Evolutionary conservation across 2,329 filamentous ascomycete genomes (phyloP).

Genomic region (Phyllosticta capitalensis): DNA sequence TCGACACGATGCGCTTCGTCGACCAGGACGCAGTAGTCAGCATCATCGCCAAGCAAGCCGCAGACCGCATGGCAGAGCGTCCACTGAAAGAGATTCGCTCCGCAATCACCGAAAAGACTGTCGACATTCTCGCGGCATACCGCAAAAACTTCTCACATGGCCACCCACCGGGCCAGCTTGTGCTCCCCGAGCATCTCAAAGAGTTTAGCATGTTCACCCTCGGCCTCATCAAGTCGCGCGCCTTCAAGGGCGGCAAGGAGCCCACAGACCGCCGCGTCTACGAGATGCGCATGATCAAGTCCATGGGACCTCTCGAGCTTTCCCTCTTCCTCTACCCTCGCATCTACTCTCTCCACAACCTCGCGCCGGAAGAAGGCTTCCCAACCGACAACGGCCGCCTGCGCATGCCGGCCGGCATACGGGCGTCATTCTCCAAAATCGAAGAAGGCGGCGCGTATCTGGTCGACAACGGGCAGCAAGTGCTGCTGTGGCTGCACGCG

Average conservation of each 20-base stretch:
- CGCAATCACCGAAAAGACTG: slow-evolving; percentile 78
- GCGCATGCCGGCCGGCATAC: slow-evolving; percentile 68
- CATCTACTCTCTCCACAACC: slow-evolving; percentile 84
- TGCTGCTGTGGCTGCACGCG: slow-evolving; percentile 83
- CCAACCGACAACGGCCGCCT: slow-evolving; percentile 86
- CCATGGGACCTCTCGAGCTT: slow-evolving; percentile 77
- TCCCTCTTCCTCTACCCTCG: slow-evolving; percentile 91
- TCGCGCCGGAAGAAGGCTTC: slow-evolving; percentile 81
- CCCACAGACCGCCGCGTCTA: slow-evolving; percentile 83
- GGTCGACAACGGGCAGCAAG: slow-evolving; percentile 88
- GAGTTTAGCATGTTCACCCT: slow-evolving; percentile 97
- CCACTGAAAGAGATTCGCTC: slow-evolving; percentile 77
- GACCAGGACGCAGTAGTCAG: slow-evolving; percentile 90
- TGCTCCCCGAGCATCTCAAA: slow-evolving; percentile 91
- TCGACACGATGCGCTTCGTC: slow-evolving; percentile 81
- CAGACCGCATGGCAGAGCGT: slow-evolving; percentile 69
- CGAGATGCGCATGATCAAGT: slow-evolving; percentile 81
- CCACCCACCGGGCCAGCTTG: slow-evolving; percentile 83
- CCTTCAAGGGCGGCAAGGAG: slow-evolving; percentile 86
- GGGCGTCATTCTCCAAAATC: slow-evolving; percentile 76
- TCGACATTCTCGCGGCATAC: slow-evolving; percentile 86
- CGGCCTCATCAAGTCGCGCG: slow-evolving; percentile 76
- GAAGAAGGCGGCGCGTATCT: slow-evolving; percentile 92
- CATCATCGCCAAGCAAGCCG: slow-evolving; percentile 87
- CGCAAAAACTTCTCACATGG: slow-evolving; percentile 83